Evolutionary conservation across 2,329 filamentous ascomycete genomes (phyloP).

Genomic region (Cyphellophora europaea): DNA sequence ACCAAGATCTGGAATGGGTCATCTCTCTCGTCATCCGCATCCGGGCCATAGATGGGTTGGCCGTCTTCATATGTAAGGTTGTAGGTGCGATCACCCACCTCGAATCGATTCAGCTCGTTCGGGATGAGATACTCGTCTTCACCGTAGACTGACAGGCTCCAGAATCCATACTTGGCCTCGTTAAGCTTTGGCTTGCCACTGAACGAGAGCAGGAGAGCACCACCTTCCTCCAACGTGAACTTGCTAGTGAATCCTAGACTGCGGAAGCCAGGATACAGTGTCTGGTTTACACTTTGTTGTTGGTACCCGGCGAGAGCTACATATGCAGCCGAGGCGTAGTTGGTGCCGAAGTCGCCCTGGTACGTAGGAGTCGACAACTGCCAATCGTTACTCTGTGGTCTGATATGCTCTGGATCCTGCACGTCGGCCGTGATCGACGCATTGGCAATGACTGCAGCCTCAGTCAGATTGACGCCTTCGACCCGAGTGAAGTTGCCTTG

Average conservation of each 20-base stretch:
- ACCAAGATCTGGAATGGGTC: conserved; percentile 23
- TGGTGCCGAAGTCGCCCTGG: conserved; percentile 7
- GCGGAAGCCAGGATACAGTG: conserved; percentile 15
- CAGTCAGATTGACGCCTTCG: conserved; percentile 1
- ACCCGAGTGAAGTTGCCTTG: background rate
- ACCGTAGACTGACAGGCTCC: conserved; percentile 22
- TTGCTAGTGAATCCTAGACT: background rate
- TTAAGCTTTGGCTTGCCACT: conserved; percentile 15
- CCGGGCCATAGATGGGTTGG: conserved; percentile 7
- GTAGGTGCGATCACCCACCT: conserved; percentile 19
- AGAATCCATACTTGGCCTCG: conserved; percentile 19
- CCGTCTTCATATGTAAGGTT: conserved; percentile 21
- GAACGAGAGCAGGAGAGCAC: conserved; percentile 19
- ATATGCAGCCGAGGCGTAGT: conserved; percentile 13
- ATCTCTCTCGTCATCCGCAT: conserved; percentile 1
- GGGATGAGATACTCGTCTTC: conserved; percentile 16
- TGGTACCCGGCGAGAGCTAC: conserved; percentile 16
- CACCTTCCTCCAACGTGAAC: conserved; percentile 6
- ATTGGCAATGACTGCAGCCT: conserved; percentile 1
- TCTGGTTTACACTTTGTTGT: conserved; percentile 8
- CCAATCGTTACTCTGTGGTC: conserved; percentile 9
- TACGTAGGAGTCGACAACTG: conserved; percentile 1
- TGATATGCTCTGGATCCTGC: background rate
- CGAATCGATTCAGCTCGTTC: conserved; percentile 19
- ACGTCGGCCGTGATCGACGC: conserved; percentile 3